phyloP scores from a whole-genome alignment of 2,329 filamentous ascomycete genomes.

The Microcera coccophila region DNA sequence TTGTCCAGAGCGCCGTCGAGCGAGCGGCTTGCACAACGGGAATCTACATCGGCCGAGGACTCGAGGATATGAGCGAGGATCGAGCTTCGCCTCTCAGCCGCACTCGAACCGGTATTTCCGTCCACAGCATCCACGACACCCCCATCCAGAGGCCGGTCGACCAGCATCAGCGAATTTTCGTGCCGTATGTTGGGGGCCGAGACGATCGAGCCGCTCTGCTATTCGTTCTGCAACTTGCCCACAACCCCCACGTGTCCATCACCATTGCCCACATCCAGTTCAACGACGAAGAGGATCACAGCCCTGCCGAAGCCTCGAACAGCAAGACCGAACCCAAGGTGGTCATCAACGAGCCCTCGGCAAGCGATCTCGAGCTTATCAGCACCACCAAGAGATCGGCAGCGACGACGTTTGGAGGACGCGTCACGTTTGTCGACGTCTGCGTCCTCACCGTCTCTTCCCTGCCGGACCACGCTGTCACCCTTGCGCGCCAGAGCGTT shows the following conservation, averaged over 20 bases:
- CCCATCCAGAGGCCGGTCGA: constrained; percentile 52
- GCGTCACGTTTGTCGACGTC: constrained; percentile 21
- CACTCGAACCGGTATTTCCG: constrained; percentile 19
- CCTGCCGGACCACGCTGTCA: constrained; percentile 23
- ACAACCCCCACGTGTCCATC: constrained; percentile 73
- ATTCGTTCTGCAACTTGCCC: constrained; percentile 78
- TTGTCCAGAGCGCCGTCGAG: constrained; percentile 66
- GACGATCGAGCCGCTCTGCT: constrained; percentile 79
- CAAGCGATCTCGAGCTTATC: constrained; percentile 28
- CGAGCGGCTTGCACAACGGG: constrained; percentile 71
- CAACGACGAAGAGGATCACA: constrained; percentile 16
- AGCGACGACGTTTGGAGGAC: constrained; percentile 13
- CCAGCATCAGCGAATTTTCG: constrained; percentile 76
- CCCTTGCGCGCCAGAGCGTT: constrained; percentile 17
- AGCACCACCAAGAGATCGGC: constrained; percentile 21
- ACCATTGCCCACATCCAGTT: constrained; percentile 58
- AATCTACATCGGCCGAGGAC: constrained; percentile 43
- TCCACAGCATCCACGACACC: constrained; percentile 46
- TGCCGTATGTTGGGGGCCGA: constrained; percentile 78
- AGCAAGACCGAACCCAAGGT: constrained; percentile 12
- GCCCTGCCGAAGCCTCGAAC: constrained; percentile 9
- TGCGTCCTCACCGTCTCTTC: constrained; percentile 21
- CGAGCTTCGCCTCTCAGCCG: constrained; percentile 48
- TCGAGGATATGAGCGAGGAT: constrained; percentile 26
- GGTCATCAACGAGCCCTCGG: constrained; percentile 9